Evolutionary conservation across 768 basidiomycete species (phyloP).

Genomic region (Panaeolus cyanescens): DNA sequence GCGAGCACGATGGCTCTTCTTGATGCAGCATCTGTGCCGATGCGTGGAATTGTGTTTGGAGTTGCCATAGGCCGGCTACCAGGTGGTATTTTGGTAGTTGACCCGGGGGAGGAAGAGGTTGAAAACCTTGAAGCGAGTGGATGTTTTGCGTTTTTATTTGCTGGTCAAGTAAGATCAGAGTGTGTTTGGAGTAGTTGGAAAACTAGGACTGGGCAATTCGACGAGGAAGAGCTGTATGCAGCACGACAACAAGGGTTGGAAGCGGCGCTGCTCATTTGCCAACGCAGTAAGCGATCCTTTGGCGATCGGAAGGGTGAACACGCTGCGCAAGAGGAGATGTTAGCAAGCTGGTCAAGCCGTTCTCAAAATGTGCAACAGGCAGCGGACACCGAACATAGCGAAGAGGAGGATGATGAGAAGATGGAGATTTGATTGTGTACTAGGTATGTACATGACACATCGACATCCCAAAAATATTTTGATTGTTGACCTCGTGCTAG

Average conservation of each 20-base stretch:
- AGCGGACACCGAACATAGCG: conserved; percentile 12
- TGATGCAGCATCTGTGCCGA: conserved; percentile 68
- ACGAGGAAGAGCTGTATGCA: conserved; percentile 39
- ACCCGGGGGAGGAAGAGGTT: conserved; percentile 50
- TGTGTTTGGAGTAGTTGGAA: conserved; percentile 66
- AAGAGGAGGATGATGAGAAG: conserved; percentile 35
- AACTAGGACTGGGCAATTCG: conserved; percentile 32
- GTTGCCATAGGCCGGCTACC: conserved; percentile 51
- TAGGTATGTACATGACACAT: not conserved
- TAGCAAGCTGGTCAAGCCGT: not conserved
- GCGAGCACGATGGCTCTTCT: conserved; percentile 69
- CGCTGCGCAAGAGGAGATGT: conserved; percentile 29
- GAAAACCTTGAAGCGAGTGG: conserved; percentile 44
- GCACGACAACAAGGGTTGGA: conserved; percentile 50
- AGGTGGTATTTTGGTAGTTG: conserved; percentile 43
- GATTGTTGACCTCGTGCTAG: not conserved
- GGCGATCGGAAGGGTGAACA: conserved; percentile 25
- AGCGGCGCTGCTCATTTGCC: conserved; percentile 46
- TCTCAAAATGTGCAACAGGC: conserved; percentile 5
- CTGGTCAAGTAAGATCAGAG: conserved; percentile 28
- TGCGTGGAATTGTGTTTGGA: conserved; percentile 76
- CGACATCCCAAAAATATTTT: not conserved
- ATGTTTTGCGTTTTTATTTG: conserved; percentile 71
- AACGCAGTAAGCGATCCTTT: conserved; percentile 35
- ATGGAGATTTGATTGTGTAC: conserved; percentile 41